Evolutionary conservation across 257 asterid genomes (phyloP).

Genomic region (Lithospermum erythrorhizon): DNA sequence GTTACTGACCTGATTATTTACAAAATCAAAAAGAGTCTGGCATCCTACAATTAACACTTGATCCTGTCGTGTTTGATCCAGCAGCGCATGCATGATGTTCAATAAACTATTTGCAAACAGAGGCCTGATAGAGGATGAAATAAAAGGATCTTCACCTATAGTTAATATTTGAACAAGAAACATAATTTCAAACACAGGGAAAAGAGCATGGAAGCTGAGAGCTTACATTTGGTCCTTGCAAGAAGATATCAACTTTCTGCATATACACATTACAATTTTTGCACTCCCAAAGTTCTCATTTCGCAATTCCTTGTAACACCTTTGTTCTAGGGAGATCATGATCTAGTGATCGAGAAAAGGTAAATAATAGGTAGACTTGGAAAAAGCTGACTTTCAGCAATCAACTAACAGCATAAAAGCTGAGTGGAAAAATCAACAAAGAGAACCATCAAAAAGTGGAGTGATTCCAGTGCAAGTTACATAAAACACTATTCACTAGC

Average conservation of each 20-base stretch:
- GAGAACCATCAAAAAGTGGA: no score
- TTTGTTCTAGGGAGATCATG: slow-evolving; percentile 78
- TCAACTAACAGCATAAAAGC: no score
- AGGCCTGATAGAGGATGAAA: slow-evolving; percentile 49
- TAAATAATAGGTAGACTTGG: not conserved
- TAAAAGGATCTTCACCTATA: slow-evolving; percentile 3
- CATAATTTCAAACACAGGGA: not conserved
- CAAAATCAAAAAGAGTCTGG: slow-evolving; percentile 80
- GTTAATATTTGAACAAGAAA: not conserved
- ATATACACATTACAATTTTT: slow-evolving; percentile 71
- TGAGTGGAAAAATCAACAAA: no score
- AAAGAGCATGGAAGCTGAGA: not conserved
- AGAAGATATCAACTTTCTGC: slow-evolving; percentile 66
- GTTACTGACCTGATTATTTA: slow-evolving; percentile 75
- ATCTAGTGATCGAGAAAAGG: slow-evolving; percentile 35
- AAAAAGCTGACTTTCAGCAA: no score
- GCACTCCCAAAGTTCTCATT: slow-evolving; percentile 58
- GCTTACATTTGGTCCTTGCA: slow-evolving; percentile 97
- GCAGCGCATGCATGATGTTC: slow-evolving; percentile 58
- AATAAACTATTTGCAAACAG: slow-evolving; percentile 81
- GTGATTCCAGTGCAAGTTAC: no score
- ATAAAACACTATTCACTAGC: no score
- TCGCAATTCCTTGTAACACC: slow-evolving; percentile 91
- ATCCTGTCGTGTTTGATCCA: slow-evolving; percentile 78
- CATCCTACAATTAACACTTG: slow-evolving; percentile 78